These are phyloP conservation scores for Staphylotrichum longicolle DNA, from an alignment of 495 filamentous ascomycete genomes.

Conservation along the genomic window DNA sequence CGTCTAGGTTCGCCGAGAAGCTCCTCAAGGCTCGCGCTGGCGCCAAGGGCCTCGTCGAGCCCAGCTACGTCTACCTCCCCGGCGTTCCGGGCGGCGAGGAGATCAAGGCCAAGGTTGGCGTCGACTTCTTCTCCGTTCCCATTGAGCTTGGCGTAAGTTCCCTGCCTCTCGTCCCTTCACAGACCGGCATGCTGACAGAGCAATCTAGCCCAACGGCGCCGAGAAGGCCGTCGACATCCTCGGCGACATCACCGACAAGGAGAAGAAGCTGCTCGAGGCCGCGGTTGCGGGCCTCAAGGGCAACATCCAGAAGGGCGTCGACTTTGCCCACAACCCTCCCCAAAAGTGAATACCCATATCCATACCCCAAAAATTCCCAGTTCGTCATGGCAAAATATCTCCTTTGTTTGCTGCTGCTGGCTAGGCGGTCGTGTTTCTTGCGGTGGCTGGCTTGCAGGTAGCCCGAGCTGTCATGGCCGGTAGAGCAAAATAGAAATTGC, in stretches of 20 bases:
- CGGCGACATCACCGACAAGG: conserved; percentile 65
- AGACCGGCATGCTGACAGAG: conserved; percentile 32
- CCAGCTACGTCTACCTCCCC: conserved; percentile 90
- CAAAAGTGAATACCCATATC: conserved; percentile 39
- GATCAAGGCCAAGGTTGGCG: conserved; percentile 74
- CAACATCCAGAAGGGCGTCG: conserved; percentile 91
- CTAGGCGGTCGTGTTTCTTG: conserved; percentile 3
- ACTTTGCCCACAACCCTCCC: conserved; percentile 75
- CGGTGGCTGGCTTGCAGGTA: conserved; percentile 14
- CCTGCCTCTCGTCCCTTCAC: neutral
- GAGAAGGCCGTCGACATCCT: conserved; percentile 82
- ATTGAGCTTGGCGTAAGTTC: conserved; percentile 86
- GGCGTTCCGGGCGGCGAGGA: conserved; percentile 84
- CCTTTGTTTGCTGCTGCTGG: neutral
- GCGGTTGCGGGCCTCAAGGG: conserved; percentile 72
- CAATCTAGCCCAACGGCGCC: conserved; percentile 68
- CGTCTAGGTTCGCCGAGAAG: conserved; percentile 78
- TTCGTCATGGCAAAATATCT: conserved; percentile 15
- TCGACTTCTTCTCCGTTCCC: conserved; percentile 94
- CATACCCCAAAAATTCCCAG: conserved; percentile 7
- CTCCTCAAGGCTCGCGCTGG: conserved; percentile 84
- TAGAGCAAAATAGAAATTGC: conserved; percentile 38
- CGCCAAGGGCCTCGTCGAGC: conserved; percentile 88
- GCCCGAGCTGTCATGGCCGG: conserved; percentile 17
- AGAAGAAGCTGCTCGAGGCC: conserved; percentile 81